Base-by-base conservation (phyloP, 2,329 filamentous ascomycete species). In the Tolypocladium sp. region DNA sequence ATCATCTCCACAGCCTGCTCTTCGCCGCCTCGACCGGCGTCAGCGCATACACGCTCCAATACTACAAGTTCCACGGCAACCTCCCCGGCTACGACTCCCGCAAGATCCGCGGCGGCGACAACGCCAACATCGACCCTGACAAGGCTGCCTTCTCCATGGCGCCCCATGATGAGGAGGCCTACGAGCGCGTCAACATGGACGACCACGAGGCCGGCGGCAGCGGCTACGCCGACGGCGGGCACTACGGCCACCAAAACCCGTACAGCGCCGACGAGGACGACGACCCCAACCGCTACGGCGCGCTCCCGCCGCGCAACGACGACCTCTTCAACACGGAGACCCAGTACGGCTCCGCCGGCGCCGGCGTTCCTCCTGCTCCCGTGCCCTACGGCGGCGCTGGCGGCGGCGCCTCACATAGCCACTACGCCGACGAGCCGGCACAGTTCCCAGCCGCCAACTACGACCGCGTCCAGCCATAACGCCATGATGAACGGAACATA, bases 111-210 rank as follows among this genome's bases (percentile, higher is more conserved):
- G 69, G 69, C 61, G 68, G 68, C 61, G 72, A 70, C 63, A 64
- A 61, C 60, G 72, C 77, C 64, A 82, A 83, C 73, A 87, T 87
- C 64, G 85, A 88, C 69, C 85, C 85, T 0, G 85, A 88, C 71
- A 87, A 87, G 76, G 84, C 85, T 35, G 85, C 85, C 61, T 88
- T 88, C 73, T 86, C 83, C 59, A 86, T 85, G 71, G 83, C 82
- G 17, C 83, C 83, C n/a, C 82, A 85, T 67, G 84, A 85, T 65
- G 85, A 88, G 63, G 85, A 87, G 67, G 80, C 82, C 51, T 88
- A 88, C 66, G 82, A 84, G 56, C 82, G 82, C 17, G 79, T 87
- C 62, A 79, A 85, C 70, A 76, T 78, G 73, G 77, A 82, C 59
- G 80, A 84, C 65, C 77, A 83, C 62, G 76, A 81, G 58, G 63